Percentiles rank a stretch among this genome's conserved stretches.
Conservation (phyloP, 495 filamentous ascomycete genomes). For the Achaetomiella virescens region DNA sequence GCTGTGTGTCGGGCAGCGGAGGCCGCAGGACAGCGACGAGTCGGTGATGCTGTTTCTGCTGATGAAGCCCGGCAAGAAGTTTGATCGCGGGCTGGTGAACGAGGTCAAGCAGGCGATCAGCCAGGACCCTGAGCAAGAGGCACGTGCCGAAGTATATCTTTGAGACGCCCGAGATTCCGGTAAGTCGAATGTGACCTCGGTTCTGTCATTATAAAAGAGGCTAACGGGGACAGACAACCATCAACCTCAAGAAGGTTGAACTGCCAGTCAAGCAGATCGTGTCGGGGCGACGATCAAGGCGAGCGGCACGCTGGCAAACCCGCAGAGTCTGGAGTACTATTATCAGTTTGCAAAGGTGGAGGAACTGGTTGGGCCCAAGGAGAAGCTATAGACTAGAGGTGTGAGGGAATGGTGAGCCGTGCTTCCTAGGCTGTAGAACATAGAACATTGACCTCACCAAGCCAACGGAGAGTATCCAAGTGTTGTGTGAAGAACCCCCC, state of each 20-base stretch:
- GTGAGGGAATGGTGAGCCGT: too few relatives aligned
- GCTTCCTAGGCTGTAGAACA: not conserved
- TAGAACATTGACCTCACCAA: not conserved
- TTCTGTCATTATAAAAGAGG: not conserved
- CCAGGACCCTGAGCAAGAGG: conserved; percentile 56
- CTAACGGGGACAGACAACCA: conserved; percentile 52
- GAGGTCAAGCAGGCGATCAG: conserved; percentile 58
- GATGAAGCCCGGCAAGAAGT: conserved; percentile 56
- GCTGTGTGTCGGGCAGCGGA: conserved; percentile 68
- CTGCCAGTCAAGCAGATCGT: conserved; percentile 81
- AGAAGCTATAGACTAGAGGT: conserved; percentile 27
- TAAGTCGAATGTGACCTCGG: too few relatives aligned
- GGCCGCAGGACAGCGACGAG: conserved; percentile 64
- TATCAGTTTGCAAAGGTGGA: conserved; percentile 77
- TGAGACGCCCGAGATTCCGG: conserved; percentile 73
- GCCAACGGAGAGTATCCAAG: not conserved
- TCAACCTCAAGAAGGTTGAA: conserved; percentile 83
- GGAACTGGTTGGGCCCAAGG: conserved; percentile 42
- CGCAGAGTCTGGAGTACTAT: conserved; percentile 66
- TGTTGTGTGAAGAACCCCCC: too few relatives aligned
- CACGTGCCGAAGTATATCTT: conserved; percentile 76
- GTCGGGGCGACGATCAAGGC: conserved; percentile 65
- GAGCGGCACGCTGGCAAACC: conserved; percentile 71
- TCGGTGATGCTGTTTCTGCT: conserved; percentile 68
- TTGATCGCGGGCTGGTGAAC: conserved; percentile 50